Base-by-base conservation (phyloP, 2,329 filamentous ascomycete species). In the Ceratocystis huliohia region DNA sequence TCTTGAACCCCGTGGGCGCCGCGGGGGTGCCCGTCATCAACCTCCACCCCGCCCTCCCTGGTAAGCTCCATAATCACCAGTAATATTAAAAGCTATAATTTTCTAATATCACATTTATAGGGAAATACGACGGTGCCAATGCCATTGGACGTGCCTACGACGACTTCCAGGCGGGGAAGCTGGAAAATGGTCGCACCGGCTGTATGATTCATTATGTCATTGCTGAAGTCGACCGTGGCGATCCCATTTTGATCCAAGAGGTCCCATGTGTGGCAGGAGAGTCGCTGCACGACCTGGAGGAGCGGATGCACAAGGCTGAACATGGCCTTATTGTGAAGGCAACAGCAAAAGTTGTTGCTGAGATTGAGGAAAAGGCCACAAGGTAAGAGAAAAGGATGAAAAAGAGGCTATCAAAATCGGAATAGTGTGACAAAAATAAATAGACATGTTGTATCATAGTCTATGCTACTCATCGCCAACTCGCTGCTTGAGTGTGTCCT, bases 151-250 rank as follows among this genome's bases (percentile, higher is more conserved):
- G 89, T 28, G 90, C 91, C 2, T 91, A 85, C 75, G 80, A 83
- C 61, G 90, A 89, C 67, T 91, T 88, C 73, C 75, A 85, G 73
- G 77, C 76, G 1, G 82, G 82, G 5, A 82, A 81, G 69, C 82
- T 90, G 8, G 82, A 86, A 71, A 81, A 88, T 70, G 81, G 82
- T 70, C 82, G 81, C 70, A 95, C 91, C 0, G 91, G 92, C 0
- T 86, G 95, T 65, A 96, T 96, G 92, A 85, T 91, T 17, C 91
- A 96, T 76, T 87, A 92, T 75, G 91, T 96, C 61, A 86, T 89
- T 69, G 79, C 78, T 7, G 84, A 93, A 74, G 90, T 96, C 65
- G 91, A 96, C 77, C 82, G 87, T 72, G 91, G 91, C 1, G 79
- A 82, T 69, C 86, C 89, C 8, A 87, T 96, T 71, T 72, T 92